Base-by-base conservation (phyloP, 2,329 filamentous ascomycete genomes). In the Penicillium sp. region DNA sequence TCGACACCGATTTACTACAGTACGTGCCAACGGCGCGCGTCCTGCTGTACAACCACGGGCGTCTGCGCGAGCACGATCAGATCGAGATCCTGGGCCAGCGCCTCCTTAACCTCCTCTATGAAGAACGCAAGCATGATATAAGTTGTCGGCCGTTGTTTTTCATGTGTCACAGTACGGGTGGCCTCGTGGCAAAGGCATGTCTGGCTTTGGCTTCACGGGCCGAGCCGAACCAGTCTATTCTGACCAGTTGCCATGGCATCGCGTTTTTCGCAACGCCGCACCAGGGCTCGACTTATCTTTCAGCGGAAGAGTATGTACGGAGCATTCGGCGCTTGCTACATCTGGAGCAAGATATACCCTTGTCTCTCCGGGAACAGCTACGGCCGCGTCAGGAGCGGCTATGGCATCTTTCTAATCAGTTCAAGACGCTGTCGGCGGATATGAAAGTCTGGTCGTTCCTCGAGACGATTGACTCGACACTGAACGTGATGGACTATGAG, bases 251-350 rank as follows among this genome's bases (percentile, higher is more conserved):
- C 38, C 76, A 80, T 43, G 77, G 77, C 0, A 71, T 78, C 31
- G 75, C 74, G 0, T 81, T 81, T 75, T 79, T 52, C 70, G 76
- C 77, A 45, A 62, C 77, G 1, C 78, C 78, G 0, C 78, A 82
- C 48, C 75, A 76, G 12, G 78, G 78, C 2, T 80, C 77, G 0
- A 80, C 73, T 29, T 80, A 80, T 51, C 67, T 81, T 46, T 77
- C 76, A 2, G 77, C 77, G 64, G 66, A 66, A 0, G 71, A 72
- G 29, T 68, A 80, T n/a, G 68, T 71, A 8, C 55, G 67, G 11
- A 76, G 75, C 50, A 77, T 81, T 17, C 69, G 71, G 33, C 59
- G 57, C 2, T 51, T 80, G 4, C 65, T 81, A 4, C 69, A 71
- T 28, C 61, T 80, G 0, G 67, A 75, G 7, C 55, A 61, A 10